A percentile compares a stretch with the other conserved stretches of the same genome.
Conservation (phyloP, 139 green algal genomes). For the Nannochloris sp. region DNA sequence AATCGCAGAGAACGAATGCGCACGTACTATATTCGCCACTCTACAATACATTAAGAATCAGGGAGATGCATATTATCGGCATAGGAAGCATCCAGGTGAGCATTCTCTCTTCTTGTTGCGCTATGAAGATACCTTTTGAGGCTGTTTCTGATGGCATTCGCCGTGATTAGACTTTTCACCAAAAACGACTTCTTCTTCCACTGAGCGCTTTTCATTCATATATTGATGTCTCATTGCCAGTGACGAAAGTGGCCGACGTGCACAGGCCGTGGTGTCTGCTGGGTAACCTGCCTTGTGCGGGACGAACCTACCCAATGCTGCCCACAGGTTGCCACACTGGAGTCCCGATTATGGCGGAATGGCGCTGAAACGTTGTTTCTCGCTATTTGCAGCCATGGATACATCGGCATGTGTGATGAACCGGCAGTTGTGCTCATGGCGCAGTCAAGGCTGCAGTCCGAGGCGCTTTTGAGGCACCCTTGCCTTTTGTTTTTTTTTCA, state of each 20-base stretch:
- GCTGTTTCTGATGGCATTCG: conserved; percentile 34
- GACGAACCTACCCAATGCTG: conserved; percentile 17
- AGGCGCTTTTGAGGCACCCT: conserved; percentile 7
- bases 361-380: no score
- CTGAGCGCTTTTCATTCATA: conserved; percentile 12
- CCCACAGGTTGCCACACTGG: background rate
- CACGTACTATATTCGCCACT: no score
- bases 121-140: conserved; percentile 29
- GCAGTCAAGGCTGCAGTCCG: conserved; percentile 22
- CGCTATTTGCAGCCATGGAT: no score
- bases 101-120: background rate
- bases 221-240: conserved; percentile 1
- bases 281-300: conserved; percentile 17
- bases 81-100: no score
- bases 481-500: background rate
- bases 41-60: no score
- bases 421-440: conserved; percentile 10
- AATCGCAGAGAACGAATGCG: no score
- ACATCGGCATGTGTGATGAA: background rate
- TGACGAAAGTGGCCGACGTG: conserved; percentile 10
- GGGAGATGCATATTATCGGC: no score
- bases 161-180: conserved; percentile 20
- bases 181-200: conserved; percentile 41
- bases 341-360: no score
- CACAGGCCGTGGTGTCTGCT: conserved; percentile 8